Evolutionary conservation across 768 basidiomycete genomes (phyloP).

Genomic region (Podaxis pistillaris): DNA sequence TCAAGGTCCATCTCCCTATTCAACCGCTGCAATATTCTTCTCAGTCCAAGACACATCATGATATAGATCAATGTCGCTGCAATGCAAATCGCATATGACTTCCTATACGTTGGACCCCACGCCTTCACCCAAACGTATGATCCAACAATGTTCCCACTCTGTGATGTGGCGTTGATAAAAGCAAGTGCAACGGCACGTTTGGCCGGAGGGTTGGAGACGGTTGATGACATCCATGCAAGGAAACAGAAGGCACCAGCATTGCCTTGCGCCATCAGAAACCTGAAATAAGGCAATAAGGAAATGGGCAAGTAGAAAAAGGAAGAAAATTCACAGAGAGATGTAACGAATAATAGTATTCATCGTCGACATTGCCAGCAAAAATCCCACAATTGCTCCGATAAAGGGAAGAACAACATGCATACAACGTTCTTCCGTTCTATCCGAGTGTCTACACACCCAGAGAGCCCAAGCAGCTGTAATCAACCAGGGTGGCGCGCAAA

Average conservation of each 20-base stretch:
- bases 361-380: conserved; percentile 61
- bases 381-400: conserved; percentile 62
- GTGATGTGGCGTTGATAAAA: conserved; percentile 76
- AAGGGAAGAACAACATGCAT: conserved; percentile 59
- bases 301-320: background rate
- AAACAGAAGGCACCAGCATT: conserved; percentile 73
- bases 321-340: conserved; percentile 49
- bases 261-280: conserved; percentile 76
- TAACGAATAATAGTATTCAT: conserved; percentile 64
- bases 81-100: conserved; percentile 75
- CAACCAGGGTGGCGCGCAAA: conserved; percentile 57
- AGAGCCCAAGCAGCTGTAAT: conserved; percentile 61
- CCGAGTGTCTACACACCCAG: conserved; percentile 64
- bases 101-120: conserved; percentile 71
- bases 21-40: conserved; percentile 37
- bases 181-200: conserved; percentile 89
- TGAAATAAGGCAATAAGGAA: conserved; percentile 23
- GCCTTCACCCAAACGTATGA: conserved; percentile 71
- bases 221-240: conserved; percentile 49
- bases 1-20: conserved; percentile 39
- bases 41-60: conserved; percentile 48
- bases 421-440: conserved; percentile 67
- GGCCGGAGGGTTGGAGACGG: conserved; percentile 62
- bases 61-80: conserved; percentile 49
- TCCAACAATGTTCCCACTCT: conserved; percentile 82